Evolutionary conservation across 2,329 filamentous ascomycete genomes (phyloP).

Genomic region (Helotiales sp.): DNA sequence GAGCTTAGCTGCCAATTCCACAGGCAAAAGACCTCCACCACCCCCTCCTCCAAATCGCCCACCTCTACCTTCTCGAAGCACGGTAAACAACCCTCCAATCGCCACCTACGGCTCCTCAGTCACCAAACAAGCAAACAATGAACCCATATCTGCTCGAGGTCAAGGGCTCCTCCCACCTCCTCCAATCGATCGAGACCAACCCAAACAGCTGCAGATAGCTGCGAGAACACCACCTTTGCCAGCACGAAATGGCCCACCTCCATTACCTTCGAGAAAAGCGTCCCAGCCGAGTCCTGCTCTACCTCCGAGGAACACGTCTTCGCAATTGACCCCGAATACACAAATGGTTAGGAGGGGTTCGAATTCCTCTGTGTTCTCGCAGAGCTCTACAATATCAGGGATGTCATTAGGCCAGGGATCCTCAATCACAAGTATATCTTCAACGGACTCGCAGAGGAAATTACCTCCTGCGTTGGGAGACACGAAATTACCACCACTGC

Average conservation of each 20-base stretch:
- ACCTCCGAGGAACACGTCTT: slow-evolving; percentile 50
- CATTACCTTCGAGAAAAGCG: slow-evolving; percentile 34
- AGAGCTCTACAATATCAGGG: slow-evolving; percentile 53
- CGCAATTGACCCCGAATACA: slow-evolving; percentile 36
- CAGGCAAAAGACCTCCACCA: slow-evolving; percentile 57
- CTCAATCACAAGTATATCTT: slow-evolving; percentile 46
- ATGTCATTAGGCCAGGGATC: slow-evolving; percentile 50
- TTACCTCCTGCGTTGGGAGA: slow-evolving; percentile 57
- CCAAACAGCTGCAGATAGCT: slow-evolving; percentile 12
- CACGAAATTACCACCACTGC: slow-evolving; percentile 57
- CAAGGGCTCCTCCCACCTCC: slow-evolving; percentile 31
- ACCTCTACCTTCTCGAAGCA: slow-evolving; percentile 38
- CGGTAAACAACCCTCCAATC: slow-evolving; percentile 38
- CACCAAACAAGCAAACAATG: slow-evolving; percentile 27
- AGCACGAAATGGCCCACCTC: slow-evolving; percentile 26
- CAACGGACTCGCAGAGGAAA: slow-evolving; percentile 44
- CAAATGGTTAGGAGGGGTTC: slow-evolving; percentile 50
- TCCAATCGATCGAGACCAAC: slow-evolving; percentile 30
- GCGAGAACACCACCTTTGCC: slow-evolving; percentile 27
- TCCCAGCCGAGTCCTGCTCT: slow-evolving; percentile 48
- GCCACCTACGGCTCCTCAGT: slow-evolving; percentile 29
- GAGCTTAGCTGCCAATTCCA: slow-evolving; percentile 18
- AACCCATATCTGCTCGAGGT: slow-evolving; percentile 25
- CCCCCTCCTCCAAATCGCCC: slow-evolving; percentile 46
- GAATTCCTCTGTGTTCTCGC: slow-evolving; percentile 57